Percentiles rank a stretch among this genome's conserved stretches.
Evolutionary conservation across 2,329 filamentous ascomycete genomes (phyloP).

Genomic region (Alternaria angustiovoidea): DNA sequence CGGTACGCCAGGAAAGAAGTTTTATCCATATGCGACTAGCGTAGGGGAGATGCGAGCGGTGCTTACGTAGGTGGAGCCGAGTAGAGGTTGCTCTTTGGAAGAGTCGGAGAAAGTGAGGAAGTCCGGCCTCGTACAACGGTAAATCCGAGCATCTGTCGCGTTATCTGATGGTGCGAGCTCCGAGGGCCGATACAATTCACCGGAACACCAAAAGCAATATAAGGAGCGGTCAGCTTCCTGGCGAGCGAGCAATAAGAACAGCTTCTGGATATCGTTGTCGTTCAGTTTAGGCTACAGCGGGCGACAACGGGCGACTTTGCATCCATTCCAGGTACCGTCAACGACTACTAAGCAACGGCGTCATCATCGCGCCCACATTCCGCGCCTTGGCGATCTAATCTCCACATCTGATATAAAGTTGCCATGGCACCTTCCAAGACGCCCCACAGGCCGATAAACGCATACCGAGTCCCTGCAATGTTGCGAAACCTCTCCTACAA

Average conservation of each 20-base stretch:
- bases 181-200: slow-evolving; percentile 6
- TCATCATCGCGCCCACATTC: slow-evolving; percentile 37
- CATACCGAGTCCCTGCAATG: slow-evolving; percentile 49
- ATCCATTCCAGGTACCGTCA: slow-evolving; percentile 1
- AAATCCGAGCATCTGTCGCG: slow-evolving; percentile 4
- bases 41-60: not conserved
- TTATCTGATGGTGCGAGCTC: slow-evolving; percentile 1
- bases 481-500: slow-evolving; percentile 50
- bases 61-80: slow-evolving; percentile 7
- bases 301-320: not conserved
- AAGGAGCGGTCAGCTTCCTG: slow-evolving; percentile 1
- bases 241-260: not conserved
- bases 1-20: not conserved
- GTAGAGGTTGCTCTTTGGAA: not conserved
- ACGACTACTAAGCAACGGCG: slow-evolving; percentile 14
- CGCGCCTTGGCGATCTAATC: slow-evolving; percentile 49
- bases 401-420: slow-evolving; percentile 45
- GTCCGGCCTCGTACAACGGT: not conserved
- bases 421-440: slow-evolving; percentile 32
- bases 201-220: not conserved
- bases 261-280: no score
- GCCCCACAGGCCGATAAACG: slow-evolving; percentile 35
- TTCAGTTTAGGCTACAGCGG: not conserved
- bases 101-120: slow-evolving; percentile 9
- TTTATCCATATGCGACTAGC: not conserved